Evolutionary conservation across 2,329 filamentous ascomycete genomes (phyloP), one percentile per base, ranked within the genome.

Genomic region (Elsinoe perseae): DNA sequence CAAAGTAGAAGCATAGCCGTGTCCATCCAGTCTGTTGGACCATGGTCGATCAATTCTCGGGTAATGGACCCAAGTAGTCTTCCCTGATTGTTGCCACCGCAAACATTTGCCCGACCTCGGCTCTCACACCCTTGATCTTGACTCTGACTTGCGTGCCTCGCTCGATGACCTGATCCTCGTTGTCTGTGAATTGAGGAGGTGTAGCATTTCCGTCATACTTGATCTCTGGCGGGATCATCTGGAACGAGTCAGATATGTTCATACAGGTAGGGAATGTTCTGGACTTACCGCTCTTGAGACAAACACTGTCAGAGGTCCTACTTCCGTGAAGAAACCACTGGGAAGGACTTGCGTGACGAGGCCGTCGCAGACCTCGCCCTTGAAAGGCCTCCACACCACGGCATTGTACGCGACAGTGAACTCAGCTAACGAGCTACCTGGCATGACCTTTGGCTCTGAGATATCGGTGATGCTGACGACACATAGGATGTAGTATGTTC

Each of bases 391-490:
- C 92, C 92, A 98, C 57, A 98, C 89, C 59, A 98, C 92, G 54
- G 93, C 93, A 59, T 91, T 88, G 70, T 96, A 98, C 65, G 87
- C 84, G 48, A 98, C 90, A 0, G 88, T 95, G 69, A 96, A 98
- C 72, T 96, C 89, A 18, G 93, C 92, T 63, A 95, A 80, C 8
- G 91, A 93, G 60, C 87, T 95, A 7, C 92, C 89, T 2, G 93
- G 92, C 57, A 96, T 81, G 60, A 98, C 92, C 64, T 89, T 86
- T 10, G 68, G 68, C 68, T 95, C 90, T 14, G 89, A 95, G 66
- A 97, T 92, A 64, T 96, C 88, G 66, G 95, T 91, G 50, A 91
- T 88, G 72, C 96, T 91, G 83, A 98, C 92, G 66, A 98, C 95
- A 68, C 90, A 93, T 65, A 98, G 93, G 68, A 98, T 95, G 73